phyloP scores from a whole-genome alignment of 208 protist genomes.

The Trypanosoma melophagium region DNA sequence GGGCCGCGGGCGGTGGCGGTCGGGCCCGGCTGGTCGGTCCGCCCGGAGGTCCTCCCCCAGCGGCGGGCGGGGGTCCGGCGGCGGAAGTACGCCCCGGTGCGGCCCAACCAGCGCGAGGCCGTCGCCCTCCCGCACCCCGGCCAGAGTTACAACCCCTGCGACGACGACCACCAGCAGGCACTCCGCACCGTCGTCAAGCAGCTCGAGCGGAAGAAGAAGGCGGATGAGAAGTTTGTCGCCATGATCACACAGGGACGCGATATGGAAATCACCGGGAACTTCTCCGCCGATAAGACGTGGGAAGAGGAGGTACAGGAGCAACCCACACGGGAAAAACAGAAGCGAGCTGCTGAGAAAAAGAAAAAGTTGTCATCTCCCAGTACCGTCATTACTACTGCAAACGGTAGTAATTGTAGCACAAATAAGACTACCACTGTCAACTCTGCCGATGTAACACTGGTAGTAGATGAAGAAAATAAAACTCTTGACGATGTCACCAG shows the following conservation, averaged over 20 bases:
- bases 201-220: slow-evolving; percentile 60
- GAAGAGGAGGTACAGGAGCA: slow-evolving; percentile 71
- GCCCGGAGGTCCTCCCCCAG: slow-evolving; percentile 53
- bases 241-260: slow-evolving; percentile 68
- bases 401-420: not conserved
- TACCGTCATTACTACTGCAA: no score
- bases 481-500: not conserved
- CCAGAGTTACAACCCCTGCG: slow-evolving; percentile 86
- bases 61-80: slow-evolving; percentile 63
- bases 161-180: slow-evolving; percentile 75
- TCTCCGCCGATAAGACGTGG: slow-evolving; percentile 74
- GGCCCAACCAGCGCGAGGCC: slow-evolving; percentile 81
- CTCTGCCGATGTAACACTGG: not conserved
- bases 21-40: slow-evolving; percentile 60
- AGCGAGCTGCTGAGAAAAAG: not conserved
- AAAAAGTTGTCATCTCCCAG: no score
- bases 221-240: slow-evolving; percentile 70
- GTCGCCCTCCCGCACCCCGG: slow-evolving; percentile 67
- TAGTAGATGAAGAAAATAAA: slow-evolving; percentile 22
- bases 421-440: not conserved
- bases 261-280: slow-evolving; percentile 44
- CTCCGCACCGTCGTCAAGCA: slow-evolving; percentile 58
- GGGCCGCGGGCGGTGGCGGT: slow-evolving; percentile 50
- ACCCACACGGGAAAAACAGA: not conserved
- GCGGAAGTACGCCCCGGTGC: slow-evolving; percentile 69